These are phyloP conservation scores for Boletus rex-veris DNA, from an alignment of 768 basidiomycete genomes.

Conservation along the genomic window DNA sequence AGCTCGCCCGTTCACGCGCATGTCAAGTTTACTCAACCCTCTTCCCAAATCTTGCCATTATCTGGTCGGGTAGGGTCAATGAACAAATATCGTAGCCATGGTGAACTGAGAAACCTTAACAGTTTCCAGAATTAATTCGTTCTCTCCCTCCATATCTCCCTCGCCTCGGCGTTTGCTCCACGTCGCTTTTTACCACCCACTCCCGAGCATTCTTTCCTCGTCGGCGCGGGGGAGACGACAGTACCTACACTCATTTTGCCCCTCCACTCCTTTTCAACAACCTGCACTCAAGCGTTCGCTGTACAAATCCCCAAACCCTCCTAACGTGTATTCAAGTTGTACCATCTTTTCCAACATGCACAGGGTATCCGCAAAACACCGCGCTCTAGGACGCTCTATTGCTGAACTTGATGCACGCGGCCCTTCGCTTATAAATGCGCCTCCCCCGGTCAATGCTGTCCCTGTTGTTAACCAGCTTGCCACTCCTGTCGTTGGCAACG, in stretches of 20 bases:
- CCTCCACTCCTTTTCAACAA: constrained; percentile 15
- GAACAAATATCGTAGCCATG: constrained; percentile 22
- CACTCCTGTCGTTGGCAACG: constrained; percentile 32
- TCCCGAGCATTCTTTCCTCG: constrained; percentile 2
- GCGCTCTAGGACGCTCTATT: constrained; percentile 7
- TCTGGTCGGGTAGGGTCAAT: not conserved
- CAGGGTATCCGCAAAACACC: constrained; percentile 6
- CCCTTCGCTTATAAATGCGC: constrained; percentile 37
- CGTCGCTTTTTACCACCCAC: not conserved
- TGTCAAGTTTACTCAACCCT: constrained; percentile 3
- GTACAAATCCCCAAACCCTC: not conserved
- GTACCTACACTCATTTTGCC: constrained; percentile 22
- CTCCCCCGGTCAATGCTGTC: constrained; percentile 30
- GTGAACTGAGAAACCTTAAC: constrained; percentile 9
- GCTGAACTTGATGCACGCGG: constrained; percentile 34
- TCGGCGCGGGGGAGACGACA: constrained; percentile 12
- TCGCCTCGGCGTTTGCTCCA: not conserved
- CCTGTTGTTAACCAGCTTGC: constrained; percentile 40
- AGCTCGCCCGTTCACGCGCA: constrained; percentile 1
- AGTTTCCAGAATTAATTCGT: constrained; percentile 4
- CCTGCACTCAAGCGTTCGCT: not conserved
- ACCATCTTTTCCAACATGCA: constrained; percentile 16
- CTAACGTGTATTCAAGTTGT: constrained; percentile 1
- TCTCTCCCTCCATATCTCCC: constrained; percentile 9
- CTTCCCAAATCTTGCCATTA: not conserved